A percentile compares a stretch with the other conserved stretches of the same genome.
These are phyloP conservation scores for Neoarthrinium moseri DNA, from an alignment of 2,329 filamentous ascomycete species.

Conservation along the genomic window DNA sequence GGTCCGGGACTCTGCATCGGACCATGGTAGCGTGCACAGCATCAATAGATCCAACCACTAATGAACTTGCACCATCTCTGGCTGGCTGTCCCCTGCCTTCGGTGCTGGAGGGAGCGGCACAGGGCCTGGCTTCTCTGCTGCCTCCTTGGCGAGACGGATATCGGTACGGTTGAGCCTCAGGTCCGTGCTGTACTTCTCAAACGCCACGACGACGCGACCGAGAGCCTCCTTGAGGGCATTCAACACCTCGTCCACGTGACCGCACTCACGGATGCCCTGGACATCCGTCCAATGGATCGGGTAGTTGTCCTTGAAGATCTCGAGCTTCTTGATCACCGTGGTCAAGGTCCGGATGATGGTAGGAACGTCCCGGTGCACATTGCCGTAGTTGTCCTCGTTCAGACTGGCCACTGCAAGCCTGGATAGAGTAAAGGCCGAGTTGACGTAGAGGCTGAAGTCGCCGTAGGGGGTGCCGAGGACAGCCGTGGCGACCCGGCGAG, in stretches of 20 bases:
- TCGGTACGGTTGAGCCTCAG: slow-evolving; percentile 70
- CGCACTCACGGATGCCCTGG: slow-evolving; percentile 49
- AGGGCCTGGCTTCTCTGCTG: slow-evolving; percentile 33
- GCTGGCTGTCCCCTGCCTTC: slow-evolving; percentile 1
- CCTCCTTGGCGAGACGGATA: slow-evolving; percentile 71
- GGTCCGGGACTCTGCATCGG: too few species aligned
- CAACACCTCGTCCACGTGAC: slow-evolving; percentile 71
- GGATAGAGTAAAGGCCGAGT: slow-evolving; percentile 69
- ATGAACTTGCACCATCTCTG: slow-evolving; percentile 30
- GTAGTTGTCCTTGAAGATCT: slow-evolving; percentile 60
- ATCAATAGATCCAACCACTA: slow-evolving; percentile 18
- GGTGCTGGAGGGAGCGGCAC: background rate
- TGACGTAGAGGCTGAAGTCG: slow-evolving; percentile 64
- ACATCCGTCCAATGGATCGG: slow-evolving; percentile 79
- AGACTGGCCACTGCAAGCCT: slow-evolving; percentile 72
- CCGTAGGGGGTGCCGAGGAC: slow-evolving; percentile 75
- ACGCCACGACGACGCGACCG: slow-evolving; percentile 63
- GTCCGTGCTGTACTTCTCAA: slow-evolving; percentile 71
- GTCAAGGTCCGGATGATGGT: slow-evolving; percentile 73
- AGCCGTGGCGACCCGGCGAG: slow-evolving; percentile 61
- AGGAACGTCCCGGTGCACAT: slow-evolving; percentile 80
- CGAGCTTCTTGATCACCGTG: slow-evolving; percentile 63
- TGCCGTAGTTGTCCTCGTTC: slow-evolving; percentile 78
- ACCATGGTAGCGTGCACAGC: background rate
- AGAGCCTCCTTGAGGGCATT: slow-evolving; percentile 65